Evolutionary conservation across 495 filamentous ascomycete genomes (phyloP).

Genomic region (Lasiosphaeria ovina): DNA sequence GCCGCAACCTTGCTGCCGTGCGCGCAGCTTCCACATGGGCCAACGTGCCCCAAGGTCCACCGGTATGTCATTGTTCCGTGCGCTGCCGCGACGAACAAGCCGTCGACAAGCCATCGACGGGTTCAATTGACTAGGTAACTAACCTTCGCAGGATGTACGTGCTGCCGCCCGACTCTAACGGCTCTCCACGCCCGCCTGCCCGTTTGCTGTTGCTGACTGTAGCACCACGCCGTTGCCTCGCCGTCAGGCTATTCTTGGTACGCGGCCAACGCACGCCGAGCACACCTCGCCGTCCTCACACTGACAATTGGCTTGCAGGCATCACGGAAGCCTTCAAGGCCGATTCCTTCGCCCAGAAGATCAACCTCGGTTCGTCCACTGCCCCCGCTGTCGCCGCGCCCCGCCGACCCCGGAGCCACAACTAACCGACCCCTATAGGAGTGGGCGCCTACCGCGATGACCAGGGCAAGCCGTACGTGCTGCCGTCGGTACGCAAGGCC

Average conservation of each 20-base stretch:
- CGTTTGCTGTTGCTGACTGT: conserved; percentile 21
- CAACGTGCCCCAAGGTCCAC: conserved; percentile 87
- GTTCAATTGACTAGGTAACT: conserved; percentile 31
- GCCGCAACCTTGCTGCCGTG: conserved; percentile 48
- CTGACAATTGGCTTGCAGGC: conserved; percentile 47
- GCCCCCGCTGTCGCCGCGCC: conserved; percentile 1
- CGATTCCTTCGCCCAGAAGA: conserved; percentile 86
- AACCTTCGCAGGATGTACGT: conserved; percentile 55
- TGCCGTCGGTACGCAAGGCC: conserved; percentile 85
- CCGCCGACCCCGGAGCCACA: neutral
- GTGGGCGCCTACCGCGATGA: conserved; percentile 89
- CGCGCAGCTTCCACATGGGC: conserved; percentile 82
- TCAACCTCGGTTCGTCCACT: conserved; percentile 72
- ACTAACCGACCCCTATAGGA: conserved; percentile 40
- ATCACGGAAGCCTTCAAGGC: conserved; percentile 99
- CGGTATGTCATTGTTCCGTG: conserved; percentile 59
- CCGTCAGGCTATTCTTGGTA: conserved; percentile 73
- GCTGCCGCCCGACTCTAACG: conserved; percentile 22
- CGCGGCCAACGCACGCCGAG: conserved; percentile 21
- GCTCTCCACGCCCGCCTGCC: neutral
- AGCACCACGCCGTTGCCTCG: conserved; percentile 1
- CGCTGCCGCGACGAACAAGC: neutral
- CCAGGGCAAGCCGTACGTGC: conserved; percentile 93
- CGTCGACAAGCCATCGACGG: neutral
- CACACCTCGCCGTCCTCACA: conserved; percentile 5